Conservation (phyloP, 352 stramenopile genomes). For the Phytophthora ohioensis region DNA sequence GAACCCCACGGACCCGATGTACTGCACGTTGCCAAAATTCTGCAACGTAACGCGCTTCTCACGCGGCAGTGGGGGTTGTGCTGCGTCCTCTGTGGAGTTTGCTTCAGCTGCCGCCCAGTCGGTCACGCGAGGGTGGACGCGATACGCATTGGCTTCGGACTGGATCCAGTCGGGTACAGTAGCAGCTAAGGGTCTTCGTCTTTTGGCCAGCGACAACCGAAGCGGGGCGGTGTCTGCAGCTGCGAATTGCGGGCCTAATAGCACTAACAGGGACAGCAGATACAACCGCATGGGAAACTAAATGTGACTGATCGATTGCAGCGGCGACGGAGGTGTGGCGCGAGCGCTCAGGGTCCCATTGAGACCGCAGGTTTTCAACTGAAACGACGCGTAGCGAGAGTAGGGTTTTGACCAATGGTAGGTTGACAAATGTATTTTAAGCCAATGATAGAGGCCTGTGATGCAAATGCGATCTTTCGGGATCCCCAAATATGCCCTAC, state of each 20-base stretch:
- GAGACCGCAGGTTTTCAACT: constrained; percentile 38
- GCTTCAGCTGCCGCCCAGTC: constrained; percentile 16
- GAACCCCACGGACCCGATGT: constrained; percentile 78
- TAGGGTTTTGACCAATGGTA: constrained; percentile 23
- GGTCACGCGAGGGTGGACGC: not conserved
- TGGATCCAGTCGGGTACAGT: constrained; percentile 33
- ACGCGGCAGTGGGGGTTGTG: constrained; percentile 36
- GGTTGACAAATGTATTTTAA: not conserved
- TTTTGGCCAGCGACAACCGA: constrained; percentile 24
- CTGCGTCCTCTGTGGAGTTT: constrained; percentile 25
- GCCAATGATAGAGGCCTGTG: not conserved
- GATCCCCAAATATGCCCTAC: no score
- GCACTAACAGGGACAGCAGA: constrained; percentile 6
- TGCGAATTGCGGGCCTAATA: not conserved
- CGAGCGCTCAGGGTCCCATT: constrained; percentile 22
- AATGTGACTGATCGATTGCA: constrained; percentile 29
- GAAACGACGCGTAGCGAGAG: constrained; percentile 25
- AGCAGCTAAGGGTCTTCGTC: constrained; percentile 12
- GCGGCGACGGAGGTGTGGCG: constrained; percentile 1
- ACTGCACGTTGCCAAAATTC: constrained; percentile 90
- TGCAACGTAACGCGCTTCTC: constrained; percentile 63
- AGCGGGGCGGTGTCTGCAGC: constrained; percentile 17
- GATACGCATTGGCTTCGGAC: constrained; percentile 13
- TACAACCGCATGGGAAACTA: constrained; percentile 20
- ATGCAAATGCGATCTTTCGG: constrained; percentile 12